Conservation (phyloP, 768 basidiomycete genomes). For the Daedaleopsis sinensis region DNA sequence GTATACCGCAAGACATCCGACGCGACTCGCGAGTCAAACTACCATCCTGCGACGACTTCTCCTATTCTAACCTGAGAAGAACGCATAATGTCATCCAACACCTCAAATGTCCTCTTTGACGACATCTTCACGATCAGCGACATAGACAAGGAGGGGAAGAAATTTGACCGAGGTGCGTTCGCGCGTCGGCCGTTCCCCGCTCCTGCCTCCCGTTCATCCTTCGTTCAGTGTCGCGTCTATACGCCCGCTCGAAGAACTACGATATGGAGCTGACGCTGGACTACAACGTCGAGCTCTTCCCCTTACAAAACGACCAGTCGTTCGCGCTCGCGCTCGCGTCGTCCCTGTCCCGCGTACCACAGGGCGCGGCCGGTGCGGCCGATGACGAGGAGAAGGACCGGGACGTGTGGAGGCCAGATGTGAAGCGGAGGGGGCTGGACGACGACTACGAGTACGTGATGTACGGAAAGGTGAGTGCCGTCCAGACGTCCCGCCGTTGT, state of each 20-base stretch:
- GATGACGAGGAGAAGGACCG: constrained; percentile 73
- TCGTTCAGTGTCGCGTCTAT: constrained; percentile 81
- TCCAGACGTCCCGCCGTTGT: not conserved
- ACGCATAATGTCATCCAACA: constrained; percentile 30
- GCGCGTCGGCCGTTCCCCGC: not conserved
- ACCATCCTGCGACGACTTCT: not conserved
- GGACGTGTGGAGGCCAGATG: constrained; percentile 84
- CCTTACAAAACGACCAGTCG: constrained; percentile 64
- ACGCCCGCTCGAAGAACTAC: constrained; percentile 87
- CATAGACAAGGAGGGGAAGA: constrained; percentile 93
- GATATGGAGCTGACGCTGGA: constrained; percentile 94
- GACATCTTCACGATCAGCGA: constrained; percentile 88
- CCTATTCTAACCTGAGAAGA: not conserved
- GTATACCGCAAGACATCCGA: not conserved
- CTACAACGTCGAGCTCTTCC: constrained; percentile 91
- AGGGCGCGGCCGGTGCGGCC: constrained; percentile 53
- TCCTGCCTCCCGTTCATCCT: not conserved
- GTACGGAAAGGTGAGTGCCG: constrained; percentile 89
- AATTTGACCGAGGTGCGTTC: constrained; percentile 91
- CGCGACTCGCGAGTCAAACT: not conserved
- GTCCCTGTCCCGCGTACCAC: constrained; percentile 63
- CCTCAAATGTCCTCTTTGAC: constrained; percentile 86
- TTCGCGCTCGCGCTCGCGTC: constrained; percentile 88
- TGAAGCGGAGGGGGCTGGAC: constrained; percentile 80
- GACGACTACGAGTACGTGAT: constrained; percentile 99